Evolutionary conservation across 2,329 filamentous ascomycete genomes (phyloP).

Genomic region (Chalara sp.): DNA sequence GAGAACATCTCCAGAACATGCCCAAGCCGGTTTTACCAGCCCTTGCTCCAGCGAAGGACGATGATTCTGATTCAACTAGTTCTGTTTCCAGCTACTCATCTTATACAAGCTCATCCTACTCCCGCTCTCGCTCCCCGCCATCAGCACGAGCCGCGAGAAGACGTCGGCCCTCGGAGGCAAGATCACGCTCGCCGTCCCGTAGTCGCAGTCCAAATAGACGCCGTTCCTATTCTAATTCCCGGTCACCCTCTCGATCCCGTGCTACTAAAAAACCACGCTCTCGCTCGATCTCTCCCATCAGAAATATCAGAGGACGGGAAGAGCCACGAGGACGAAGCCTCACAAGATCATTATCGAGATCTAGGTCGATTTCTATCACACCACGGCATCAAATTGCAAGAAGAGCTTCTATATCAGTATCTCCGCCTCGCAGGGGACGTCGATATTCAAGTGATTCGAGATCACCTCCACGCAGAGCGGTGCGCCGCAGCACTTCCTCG

Average conservation of each 20-base stretch:
- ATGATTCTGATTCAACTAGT: slow-evolving; percentile 58
- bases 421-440: slow-evolving; percentile 11
- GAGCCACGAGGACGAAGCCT: slow-evolving; percentile 13
- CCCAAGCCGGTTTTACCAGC: slow-evolving; percentile 77
- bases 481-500: slow-evolving; percentile 18
- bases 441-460: slow-evolving; percentile 13
- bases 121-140: slow-evolving; percentile 29
- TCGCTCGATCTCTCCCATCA: slow-evolving; percentile 15
- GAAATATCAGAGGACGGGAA: slow-evolving; percentile 10
- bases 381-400: slow-evolving; percentile 10
- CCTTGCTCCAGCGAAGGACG: slow-evolving; percentile 45
- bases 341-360: slow-evolving; percentile 14
- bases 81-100: slow-evolving; percentile 74
- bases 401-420: slow-evolving; percentile 13
- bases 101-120: slow-evolving; percentile 58
- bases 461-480: slow-evolving; percentile 11
- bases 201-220: slow-evolving; percentile 11
- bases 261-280: slow-evolving; percentile 5
- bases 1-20: slow-evolving; percentile 81
- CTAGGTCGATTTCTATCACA: slow-evolving; percentile 1
- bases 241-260: slow-evolving; percentile 13
- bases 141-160: slow-evolving; percentile 10
- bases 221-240: slow-evolving; percentile 5
- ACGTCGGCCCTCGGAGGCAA: slow-evolving; percentile 10
- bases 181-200: slow-evolving; percentile 13